Base-by-base conservation (phyloP, 306 rosid genomes). In the Glycine latifolia region DNA sequence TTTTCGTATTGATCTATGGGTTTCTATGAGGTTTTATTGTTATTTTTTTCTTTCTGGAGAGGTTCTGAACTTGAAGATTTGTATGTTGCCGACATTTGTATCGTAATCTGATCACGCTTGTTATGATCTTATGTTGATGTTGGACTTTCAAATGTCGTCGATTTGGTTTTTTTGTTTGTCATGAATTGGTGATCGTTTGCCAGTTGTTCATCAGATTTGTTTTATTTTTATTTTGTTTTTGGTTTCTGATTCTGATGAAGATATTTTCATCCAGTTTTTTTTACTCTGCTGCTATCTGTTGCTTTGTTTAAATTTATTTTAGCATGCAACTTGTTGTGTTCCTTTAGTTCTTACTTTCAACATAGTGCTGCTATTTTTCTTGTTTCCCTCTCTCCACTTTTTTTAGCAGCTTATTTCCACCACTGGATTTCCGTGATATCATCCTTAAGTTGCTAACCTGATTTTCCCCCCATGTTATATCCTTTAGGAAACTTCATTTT, bases 1-100 rank as follows among this genome's bases (percentile, higher is more conserved):
- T 39, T 54, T 82, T 80, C 10, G 43, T 60, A 82, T 50, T 88
- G 90, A 90, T 90, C 89, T 85, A 44, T 80, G 85, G 53, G 16
- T 79, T 61, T 79, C 33, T 16, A 7, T 10, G 2, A 50, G 35
- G 73, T 71, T 84, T 82, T 14, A 6, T 43, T 7, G 8, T 43
- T 43, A 0, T 6, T 14, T 52, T 16, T 10, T 13, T 73, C 43
- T 46, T 6, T 3, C 16, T 15, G 33, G 31, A 68, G 79, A 11
- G 65, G 75, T 59, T 80, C 69, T 81, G 78, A 56, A 59, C 76
- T 79, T 84, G 47, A 26, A 52, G 82, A 82, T 76, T 74, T 68
- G 62, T 69, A 74, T 84, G 76, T 68, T 76, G 85, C 75, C 52
- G 52, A 54, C 14, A 50, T 73, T 73, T 62, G 13, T 71, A n/a